A percentile compares a stretch with the other conserved stretches of the same genome.
Conservation (phyloP, 2,329 filamentous ascomycete genomes). For the Xylaria sp. region DNA sequence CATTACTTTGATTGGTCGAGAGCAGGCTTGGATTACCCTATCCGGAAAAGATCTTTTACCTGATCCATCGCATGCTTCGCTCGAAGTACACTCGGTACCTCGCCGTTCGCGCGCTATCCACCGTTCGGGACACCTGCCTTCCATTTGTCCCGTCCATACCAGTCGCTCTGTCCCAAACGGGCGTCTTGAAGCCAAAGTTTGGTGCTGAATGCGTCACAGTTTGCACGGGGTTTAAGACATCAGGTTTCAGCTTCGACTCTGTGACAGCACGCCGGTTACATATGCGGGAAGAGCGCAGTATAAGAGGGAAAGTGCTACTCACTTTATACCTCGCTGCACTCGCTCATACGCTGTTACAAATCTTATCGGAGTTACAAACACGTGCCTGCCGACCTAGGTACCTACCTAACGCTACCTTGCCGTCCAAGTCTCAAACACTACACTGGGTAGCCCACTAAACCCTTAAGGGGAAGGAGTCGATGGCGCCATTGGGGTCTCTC, state of each 20-base stretch:
- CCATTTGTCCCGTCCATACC: too few species aligned
- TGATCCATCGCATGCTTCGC: neutral
- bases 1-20: constrained; percentile 15
- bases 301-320: too few species aligned
- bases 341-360: neutral
- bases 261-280: too few species aligned
- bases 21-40: constrained; percentile 7
- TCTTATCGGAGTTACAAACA: neutral
- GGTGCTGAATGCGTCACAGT: too few species aligned
- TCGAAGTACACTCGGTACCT: neutral
- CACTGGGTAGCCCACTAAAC: constrained; percentile 12
- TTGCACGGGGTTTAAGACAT: too few species aligned
- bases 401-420: neutral
- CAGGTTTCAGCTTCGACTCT: too few species aligned
- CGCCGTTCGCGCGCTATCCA: too few species aligned
- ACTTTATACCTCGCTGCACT: neutral
- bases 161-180: too few species aligned
- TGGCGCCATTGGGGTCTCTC: constrained; percentile 26
- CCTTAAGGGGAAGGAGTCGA: constrained; percentile 22
- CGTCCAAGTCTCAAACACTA: neutral
- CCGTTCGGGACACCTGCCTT: too few species aligned
- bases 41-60: constrained; percentile 11
- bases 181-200: too few species aligned
- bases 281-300: too few species aligned
- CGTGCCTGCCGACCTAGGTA: neutral